Evolutionary conservation across 495 filamentous ascomycete species (phyloP).

Genomic region (Penicillium cosmopolitanum): DNA sequence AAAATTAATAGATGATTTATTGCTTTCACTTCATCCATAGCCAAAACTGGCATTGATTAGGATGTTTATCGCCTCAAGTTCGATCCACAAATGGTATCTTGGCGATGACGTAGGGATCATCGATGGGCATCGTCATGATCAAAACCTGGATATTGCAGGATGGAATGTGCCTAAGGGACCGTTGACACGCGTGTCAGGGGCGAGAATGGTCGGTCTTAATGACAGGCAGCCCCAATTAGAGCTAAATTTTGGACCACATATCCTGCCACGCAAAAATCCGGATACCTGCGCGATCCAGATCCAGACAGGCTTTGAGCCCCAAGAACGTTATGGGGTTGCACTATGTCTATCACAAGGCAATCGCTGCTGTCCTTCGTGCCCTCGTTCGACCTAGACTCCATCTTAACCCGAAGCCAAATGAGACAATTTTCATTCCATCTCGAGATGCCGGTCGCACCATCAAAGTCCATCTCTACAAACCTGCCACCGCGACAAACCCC

Average conservation of each 20-base stretch:
- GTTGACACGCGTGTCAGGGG: neutral
- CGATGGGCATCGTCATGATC: neutral
- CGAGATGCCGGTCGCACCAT: conserved; percentile 46
- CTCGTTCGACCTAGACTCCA: conserved; percentile 26
- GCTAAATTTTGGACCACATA: neutral
- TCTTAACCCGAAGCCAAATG: conserved; percentile 35
- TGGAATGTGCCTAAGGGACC: neutral
- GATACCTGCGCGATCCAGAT: neutral
- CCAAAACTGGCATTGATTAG: too few relatives aligned
- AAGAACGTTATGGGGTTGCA: conserved; percentile 13
- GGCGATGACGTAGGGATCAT: neutral
- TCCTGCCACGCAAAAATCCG: neutral
- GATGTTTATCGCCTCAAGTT: neutral
- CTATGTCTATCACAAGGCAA: conserved; percentile 21
- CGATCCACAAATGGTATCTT: neutral
- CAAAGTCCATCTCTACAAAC: conserved; percentile 48
- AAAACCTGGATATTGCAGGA: neutral
- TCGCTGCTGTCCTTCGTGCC: conserved; percentile 24
- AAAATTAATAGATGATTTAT: too few relatives aligned
- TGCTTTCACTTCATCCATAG: too few relatives aligned
- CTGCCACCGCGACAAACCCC: conserved; percentile 22
- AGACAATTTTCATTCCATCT: conserved; percentile 38
- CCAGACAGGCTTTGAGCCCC: neutral
- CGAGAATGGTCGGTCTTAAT: neutral
- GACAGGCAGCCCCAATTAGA: neutral